These are phyloP conservation scores for Pseudozyma tsukubaensis DNA, from an alignment of 1,284 basidiomycete genomes.

Conservation along the genomic window DNA sequence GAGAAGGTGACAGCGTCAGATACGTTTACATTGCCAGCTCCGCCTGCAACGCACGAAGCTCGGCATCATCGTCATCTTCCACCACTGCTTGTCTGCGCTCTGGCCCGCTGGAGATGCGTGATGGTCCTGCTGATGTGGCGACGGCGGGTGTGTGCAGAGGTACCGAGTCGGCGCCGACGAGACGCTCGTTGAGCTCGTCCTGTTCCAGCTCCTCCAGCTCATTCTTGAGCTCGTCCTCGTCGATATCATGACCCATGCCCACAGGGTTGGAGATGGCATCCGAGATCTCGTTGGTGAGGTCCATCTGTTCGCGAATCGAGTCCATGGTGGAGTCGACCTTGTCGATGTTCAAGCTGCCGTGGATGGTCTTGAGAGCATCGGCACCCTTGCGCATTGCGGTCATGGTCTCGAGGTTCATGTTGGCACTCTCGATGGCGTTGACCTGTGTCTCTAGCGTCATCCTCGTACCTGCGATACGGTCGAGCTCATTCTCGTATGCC, in stretches of 20 bases:
- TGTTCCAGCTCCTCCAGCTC: constrained; percentile 93
- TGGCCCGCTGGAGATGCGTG: constrained; percentile 48
- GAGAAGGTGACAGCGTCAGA: no score
- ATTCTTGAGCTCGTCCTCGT: constrained; percentile 85
- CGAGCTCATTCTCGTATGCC: constrained; percentile 86
- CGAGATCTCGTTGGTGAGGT: constrained; percentile 93
- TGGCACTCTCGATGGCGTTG: constrained; percentile 96
- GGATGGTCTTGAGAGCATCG: constrained; percentile 89
- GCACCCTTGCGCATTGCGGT: constrained; percentile 96
- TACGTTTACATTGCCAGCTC: constrained; percentile 70
- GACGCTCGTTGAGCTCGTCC: constrained; percentile 86
- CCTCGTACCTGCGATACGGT: constrained; percentile 85
- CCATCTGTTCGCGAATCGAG: constrained; percentile 89
- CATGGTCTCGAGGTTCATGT: constrained; percentile 99
- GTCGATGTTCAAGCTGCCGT: constrained; percentile 86
- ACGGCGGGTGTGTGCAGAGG: constrained; percentile 80
- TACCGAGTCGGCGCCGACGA: constrained; percentile 88
- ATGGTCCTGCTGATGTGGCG: constrained; percentile 46
- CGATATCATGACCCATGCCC: constrained; percentile 75
- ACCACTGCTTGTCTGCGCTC: constrained; percentile 73
- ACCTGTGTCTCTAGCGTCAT: constrained; percentile 96
- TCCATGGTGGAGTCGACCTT: constrained; percentile 94
- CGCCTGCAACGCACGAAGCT: constrained; percentile 91
- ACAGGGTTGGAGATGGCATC: constrained; percentile 89
- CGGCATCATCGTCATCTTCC: constrained; percentile 92